A percentile compares a stretch with the other conserved stretches of the same genome.
Conservation (phyloP, 495 filamentous ascomycete species). For the Neurospora sp. region DNA sequence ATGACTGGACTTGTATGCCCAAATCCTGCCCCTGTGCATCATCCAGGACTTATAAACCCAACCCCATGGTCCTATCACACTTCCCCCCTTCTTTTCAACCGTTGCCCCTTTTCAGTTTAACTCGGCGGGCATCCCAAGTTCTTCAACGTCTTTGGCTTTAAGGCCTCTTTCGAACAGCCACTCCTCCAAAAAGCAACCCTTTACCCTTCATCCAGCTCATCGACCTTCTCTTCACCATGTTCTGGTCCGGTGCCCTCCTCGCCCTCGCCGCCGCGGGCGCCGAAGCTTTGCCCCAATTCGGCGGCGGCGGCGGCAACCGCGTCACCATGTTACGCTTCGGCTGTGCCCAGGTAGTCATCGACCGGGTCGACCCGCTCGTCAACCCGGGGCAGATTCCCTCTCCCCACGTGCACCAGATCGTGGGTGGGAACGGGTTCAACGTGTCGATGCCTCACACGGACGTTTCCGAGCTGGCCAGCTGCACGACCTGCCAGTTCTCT, state of each 20-base stretch:
- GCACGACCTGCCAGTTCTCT: conserved; percentile 32
- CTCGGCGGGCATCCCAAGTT: background rate
- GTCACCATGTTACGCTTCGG: conserved; percentile 39
- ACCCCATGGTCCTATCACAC: background rate
- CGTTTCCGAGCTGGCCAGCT: conserved; percentile 23
- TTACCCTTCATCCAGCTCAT: background rate
- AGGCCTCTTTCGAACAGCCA: background rate
- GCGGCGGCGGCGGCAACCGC: conserved; percentile 17
- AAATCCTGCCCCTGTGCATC: background rate
- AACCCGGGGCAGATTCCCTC: conserved; percentile 31
- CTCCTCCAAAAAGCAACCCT: background rate
- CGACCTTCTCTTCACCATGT: conserved; percentile 17
- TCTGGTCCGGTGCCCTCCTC: conserved; percentile 25
- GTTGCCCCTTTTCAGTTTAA: background rate
- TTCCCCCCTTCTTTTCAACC: background rate
- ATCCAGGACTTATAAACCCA: background rate
- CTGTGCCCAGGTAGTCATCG: conserved; percentile 33
- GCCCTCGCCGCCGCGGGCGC: conserved; percentile 24
- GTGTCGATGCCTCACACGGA: conserved; percentile 32
- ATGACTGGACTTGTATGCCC: too few relatives aligned
- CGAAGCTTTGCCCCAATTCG: conserved; percentile 27
- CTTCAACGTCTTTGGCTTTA: background rate
- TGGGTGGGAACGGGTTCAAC: conserved; percentile 34
- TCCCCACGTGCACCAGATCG: conserved; percentile 34
- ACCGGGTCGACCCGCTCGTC: conserved; percentile 34